Evolutionary conservation across 495 filamentous ascomycete species (phyloP), one percentile per base, ranked within the genome.

Genomic region (Hyaloscypha bicolor): DNA sequence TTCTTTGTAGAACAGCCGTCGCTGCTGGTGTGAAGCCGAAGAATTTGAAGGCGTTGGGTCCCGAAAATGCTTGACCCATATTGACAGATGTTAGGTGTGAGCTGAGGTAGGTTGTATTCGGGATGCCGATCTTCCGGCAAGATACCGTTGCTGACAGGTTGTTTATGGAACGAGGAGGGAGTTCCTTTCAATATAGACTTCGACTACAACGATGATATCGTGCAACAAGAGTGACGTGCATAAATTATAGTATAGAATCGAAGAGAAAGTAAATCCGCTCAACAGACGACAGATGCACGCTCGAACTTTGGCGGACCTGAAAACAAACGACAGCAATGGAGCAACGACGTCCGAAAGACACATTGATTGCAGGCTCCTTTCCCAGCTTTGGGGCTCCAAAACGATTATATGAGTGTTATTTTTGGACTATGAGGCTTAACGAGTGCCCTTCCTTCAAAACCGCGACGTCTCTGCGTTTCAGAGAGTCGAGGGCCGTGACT

Each of bases 21-120:
- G 71, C 71, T 60, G 63, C 60, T 8, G 63, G 63, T 45, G 71
- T 73, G 66, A 73, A 71, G 60, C 60, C 61, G 58, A 73, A 68
- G 64, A 70, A 73, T 31, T 73, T 69, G 64, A 73, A 73, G 68
- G 71, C 71, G 56, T 73, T 67, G 31, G 71, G 71, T 2, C 71
- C 71, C 21, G 68, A 71, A 57, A 73, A 73, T 67, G 68, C 68
- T 64, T 71, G 63, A 12, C 71, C 71, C 71, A 73, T 73, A 11
- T 57, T 68, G 66, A 42, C n/a, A 2, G 62, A 52, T 57, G 56
- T 32, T 1, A 30, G 16, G 16, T 14, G 42, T 48, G 42, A 48
- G 42, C 1, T 4, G 42, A 48, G 4, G 16, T 16, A 48, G 42
- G 16, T 19, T 48, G 12, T 48, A 48, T 48, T 48, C 42, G 42